Evolutionary conservation across 2,329 filamentous ascomycete genomes (phyloP).

Genomic region (Ceratocystis colombiana): DNA sequence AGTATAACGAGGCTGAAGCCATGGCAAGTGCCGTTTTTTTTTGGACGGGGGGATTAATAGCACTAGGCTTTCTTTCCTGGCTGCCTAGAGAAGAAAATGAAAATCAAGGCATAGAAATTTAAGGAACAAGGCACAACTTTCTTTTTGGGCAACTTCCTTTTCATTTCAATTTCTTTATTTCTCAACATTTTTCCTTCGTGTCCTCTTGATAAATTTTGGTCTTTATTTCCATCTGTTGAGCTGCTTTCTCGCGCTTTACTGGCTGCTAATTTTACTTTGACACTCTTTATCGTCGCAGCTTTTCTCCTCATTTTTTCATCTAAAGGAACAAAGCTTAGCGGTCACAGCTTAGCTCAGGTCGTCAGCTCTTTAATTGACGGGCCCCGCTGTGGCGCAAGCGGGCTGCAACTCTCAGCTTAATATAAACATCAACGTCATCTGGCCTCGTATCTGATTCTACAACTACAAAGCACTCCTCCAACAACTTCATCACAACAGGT

Average conservation of each 20-base stretch:
- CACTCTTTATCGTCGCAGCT: background rate
- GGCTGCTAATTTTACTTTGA: background rate
- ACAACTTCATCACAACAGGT: background rate
- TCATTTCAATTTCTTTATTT: background rate
- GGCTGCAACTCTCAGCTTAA: slow-evolving; percentile 3
- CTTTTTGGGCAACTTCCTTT: background rate
- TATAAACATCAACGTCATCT: slow-evolving; percentile 7
- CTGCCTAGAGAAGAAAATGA: background rate
- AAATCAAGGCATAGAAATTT: background rate
- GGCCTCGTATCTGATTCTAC: slow-evolving; percentile 16
- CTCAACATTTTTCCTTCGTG: background rate
- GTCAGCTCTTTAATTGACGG: background rate
- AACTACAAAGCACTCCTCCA: slow-evolving; percentile 20
- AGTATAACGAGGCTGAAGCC: background rate
- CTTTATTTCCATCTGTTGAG: background rate
- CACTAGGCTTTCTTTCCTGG: background rate
- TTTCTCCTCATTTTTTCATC: background rate
- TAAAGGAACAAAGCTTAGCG: background rate
- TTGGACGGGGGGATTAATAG: background rate
- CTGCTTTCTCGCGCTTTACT: background rate
- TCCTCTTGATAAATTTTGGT: background rate
- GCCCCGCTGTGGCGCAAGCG: slow-evolving; percentile 21
- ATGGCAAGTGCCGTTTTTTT: background rate
- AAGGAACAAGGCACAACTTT: background rate
- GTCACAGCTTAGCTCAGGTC: background rate